Evolutionary conservation across 139 green algal genomes (phyloP), one percentile per base, ranked within the genome.

Genomic region (Chlamydomonas eustigma): DNA sequence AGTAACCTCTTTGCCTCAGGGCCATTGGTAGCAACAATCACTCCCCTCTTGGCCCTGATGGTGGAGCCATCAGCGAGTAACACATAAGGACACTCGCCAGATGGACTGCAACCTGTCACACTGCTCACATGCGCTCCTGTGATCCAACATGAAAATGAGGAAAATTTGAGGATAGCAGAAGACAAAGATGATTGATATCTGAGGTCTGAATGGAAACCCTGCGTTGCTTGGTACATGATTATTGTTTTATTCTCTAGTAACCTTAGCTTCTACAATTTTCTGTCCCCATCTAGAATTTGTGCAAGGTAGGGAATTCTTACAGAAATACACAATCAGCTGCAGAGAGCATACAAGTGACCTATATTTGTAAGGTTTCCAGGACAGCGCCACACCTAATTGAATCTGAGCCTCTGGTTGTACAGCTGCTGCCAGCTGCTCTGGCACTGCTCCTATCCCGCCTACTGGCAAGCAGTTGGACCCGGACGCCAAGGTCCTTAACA

Each of bases 401-500:
- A 91, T 37, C 28, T n/a, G 51, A 6, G 51, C 74, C 25, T 34
- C 6, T 2, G 83, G 78, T 18, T 58, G 44, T 50, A 50, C 28
- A 74, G 72, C 12, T 22, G 25, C 66, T 0, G 84, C 91, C 33
- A 98, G 80, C 85, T 99, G 93, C 51, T 89, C 73, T 0, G 90
- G 35, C 38, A 99, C 86, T 1, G 88, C 90, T 5, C 92, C 95
- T 51, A 99, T 98, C 51, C 96, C 96, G 18, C 24, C 50, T 4
- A 82, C 89, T 0, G 96, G 96, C 51, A 99, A 85, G 84, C 92
- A 98, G 89, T 99, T 99, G 32, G 80, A 63, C 1, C 92, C 89
- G 0, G 89, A 91, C 0, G 93, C 91, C 37, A 99, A 87, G 88
- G 94, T 97, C 75, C 91, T 88, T 89, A 99, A 95, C 34, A 99